phyloP scores from a whole-genome alignment of 495 filamentous ascomycete species.

The Penicillium soppii region DNA sequence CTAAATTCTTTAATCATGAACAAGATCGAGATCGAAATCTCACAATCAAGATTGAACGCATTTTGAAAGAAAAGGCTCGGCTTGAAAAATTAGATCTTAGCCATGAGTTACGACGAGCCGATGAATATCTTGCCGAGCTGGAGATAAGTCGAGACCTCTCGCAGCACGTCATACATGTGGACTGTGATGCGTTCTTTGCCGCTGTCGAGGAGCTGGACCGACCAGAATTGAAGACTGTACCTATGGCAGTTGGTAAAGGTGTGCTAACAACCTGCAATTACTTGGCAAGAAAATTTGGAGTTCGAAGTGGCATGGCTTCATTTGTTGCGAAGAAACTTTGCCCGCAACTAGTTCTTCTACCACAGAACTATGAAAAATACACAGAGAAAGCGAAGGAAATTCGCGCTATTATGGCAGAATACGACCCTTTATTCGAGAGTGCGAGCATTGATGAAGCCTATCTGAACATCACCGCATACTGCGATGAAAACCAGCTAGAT shows the following conservation, averaged over 20 bases:
- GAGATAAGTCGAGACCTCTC: constrained; percentile 78
- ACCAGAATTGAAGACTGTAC: constrained; percentile 83
- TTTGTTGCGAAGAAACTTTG: constrained; percentile 96
- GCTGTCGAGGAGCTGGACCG: constrained; percentile 91
- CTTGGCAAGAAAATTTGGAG: constrained; percentile 82
- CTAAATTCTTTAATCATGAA: constrained; percentile 95
- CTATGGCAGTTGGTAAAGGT: constrained; percentile 90
- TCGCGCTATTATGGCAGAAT: constrained; percentile 75
- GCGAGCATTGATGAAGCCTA: constrained; percentile 96
- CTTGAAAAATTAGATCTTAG: constrained; percentile 76
- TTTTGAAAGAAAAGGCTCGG: constrained; percentile 71
- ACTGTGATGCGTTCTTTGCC: constrained; percentile 98
- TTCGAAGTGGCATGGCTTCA: constrained; percentile 89
- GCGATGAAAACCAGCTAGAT: constrained; percentile 60
- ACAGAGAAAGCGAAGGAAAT: constrained; percentile 86
- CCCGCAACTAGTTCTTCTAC: constrained; percentile 79
- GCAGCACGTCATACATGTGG: constrained; percentile 85
- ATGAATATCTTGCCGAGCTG: constrained; percentile 77
- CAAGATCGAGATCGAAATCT: constrained; percentile 77
- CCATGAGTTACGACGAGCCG: constrained; percentile 69
- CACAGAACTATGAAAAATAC: constrained; percentile 88
- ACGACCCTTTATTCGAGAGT: constrained; percentile 88
- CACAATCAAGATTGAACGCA: constrained; percentile 82
- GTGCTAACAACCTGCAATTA: constrained; percentile 97
- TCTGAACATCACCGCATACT: constrained; percentile 91